Conservation (phyloP, 805 yeast species). For the Hanseniaspora hatyaiensis region DNA sequence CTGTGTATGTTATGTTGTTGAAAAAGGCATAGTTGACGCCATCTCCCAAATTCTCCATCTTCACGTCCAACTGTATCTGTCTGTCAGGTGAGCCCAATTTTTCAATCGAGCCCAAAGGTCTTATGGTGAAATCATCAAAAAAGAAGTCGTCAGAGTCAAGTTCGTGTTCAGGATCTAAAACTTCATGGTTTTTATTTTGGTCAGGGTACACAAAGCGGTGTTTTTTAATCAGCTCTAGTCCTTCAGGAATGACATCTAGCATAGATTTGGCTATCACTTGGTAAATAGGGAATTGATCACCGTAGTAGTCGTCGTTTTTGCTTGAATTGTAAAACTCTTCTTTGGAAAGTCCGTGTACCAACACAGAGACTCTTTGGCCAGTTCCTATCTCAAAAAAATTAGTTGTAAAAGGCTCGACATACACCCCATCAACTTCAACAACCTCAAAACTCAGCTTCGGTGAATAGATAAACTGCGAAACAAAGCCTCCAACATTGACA, state of each 20-base stretch:
- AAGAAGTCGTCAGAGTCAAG: constrained; percentile 21
- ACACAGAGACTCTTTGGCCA: constrained; percentile 70
- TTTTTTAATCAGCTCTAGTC: constrained; percentile 43
- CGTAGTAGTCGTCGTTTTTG: constrained; percentile 30
- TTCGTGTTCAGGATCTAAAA: constrained; percentile 21
- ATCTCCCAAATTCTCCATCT: constrained; percentile 58
- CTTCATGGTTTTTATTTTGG: constrained; percentile 21
- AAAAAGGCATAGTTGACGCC: constrained; percentile 71
- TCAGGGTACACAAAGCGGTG: constrained; percentile 41
- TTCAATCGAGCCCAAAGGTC: constrained; percentile 35
- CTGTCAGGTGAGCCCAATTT: constrained; percentile 51
- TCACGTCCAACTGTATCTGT: constrained; percentile 45
- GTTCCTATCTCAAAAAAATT: constrained; percentile 54
- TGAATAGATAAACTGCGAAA: constrained; percentile 54
- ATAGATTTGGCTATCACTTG: constrained; percentile 51
- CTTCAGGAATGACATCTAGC: constrained; percentile 59
- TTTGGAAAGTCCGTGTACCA: constrained; percentile 44
- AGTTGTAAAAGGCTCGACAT: constrained; percentile 45
- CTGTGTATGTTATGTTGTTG: constrained; percentile 50
- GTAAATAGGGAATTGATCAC: constrained; percentile 40
- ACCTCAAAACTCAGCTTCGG: constrained; percentile 63
- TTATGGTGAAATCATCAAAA: constrained; percentile 31
- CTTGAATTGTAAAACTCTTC: constrained; percentile 21
- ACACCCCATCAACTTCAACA: constrained; percentile 67
- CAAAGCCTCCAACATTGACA: constrained; percentile 59